Base-by-base conservation (phyloP, 1,284 basidiomycete genomes). In the Ganoderma sinense region DNA sequence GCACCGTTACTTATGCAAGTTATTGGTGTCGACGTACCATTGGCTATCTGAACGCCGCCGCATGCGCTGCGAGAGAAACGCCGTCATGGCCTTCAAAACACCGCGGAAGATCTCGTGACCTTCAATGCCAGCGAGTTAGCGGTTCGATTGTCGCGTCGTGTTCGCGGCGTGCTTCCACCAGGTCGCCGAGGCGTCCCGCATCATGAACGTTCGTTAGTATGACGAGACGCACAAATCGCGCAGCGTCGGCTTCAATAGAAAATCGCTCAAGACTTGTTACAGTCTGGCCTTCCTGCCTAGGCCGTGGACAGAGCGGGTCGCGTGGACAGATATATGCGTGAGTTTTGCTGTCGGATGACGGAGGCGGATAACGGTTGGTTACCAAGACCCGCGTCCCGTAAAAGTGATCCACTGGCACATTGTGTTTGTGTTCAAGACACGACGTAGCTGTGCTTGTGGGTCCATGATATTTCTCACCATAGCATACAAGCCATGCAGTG, bases 211-310 rank as follows among this genome's bases (percentile, higher is more conserved):
- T 62, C n/a, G 45, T 29, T 13, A 14, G 29, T 41, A 45, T 39
- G 36, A 16, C 65, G 36, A 67, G 55, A 55, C 23, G 65, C 59
- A n/a, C 41, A 67, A 67, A 62, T 43, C 23, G n/a, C 65, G 45
- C 59, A 67, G 26, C 36, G 43, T 36, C 59, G 36, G 51, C 23
- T 4, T 26, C 51, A n/a, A 48, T 29, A 48, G 23, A 23, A 48
- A 26, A 31, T 43, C n/a, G 7, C n/a, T 20, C 2, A 3, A 26
- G 11, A 2, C 18, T 11, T 10, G 36, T 36, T 36, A 56, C 39
- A 8, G 56, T 16, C 64, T 55, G 29, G 26, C 41, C 55, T 20
- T 41, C 5, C 56, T 33, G 33, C n/a, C 13, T 7, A 59, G 56
- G 33, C 4, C n/a, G 56, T 20, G 10, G 20, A 18, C 20, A 59